phyloP scores from a whole-genome alignment of 2,329 filamentous ascomycete genomes.

The Exophiala spinifera region DNA sequence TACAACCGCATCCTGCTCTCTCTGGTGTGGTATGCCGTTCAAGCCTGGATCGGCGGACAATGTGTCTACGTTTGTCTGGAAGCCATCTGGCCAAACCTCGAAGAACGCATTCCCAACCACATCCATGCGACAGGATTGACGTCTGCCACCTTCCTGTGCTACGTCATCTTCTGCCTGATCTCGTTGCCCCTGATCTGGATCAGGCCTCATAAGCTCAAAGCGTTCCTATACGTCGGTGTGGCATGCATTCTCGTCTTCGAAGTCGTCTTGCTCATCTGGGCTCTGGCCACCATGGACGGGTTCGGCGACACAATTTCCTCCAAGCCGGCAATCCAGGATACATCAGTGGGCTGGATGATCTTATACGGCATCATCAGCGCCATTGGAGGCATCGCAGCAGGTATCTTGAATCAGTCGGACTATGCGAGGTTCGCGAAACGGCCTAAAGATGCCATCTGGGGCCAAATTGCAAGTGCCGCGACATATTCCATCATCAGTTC shows the following conservation, averaged over 20 bases:
- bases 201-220: slow-evolving; percentile 43
- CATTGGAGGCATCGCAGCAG: slow-evolving; percentile 46
- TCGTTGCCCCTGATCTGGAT: slow-evolving; percentile 47
- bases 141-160: slow-evolving; percentile 44
- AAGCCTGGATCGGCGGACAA: slow-evolving; percentile 43
- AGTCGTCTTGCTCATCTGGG: slow-evolving; percentile 37
- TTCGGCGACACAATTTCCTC: slow-evolving; percentile 27
- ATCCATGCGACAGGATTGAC: slow-evolving; percentile 36
- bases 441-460: slow-evolving; percentile 43
- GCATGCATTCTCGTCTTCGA: slow-evolving; percentile 42
- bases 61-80: slow-evolving; percentile 48
- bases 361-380: slow-evolving; percentile 39
- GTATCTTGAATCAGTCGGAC: slow-evolving; percentile 47
- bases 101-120: slow-evolving; percentile 42
- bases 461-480: slow-evolving; percentile 38
- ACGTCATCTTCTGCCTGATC: slow-evolving; percentile 46
- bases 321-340: slow-evolving; percentile 15
- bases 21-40: slow-evolving; percentile 59
- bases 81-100: slow-evolving; percentile 46
- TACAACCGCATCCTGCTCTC: slow-evolving; percentile 78
- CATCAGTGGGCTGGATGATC: slow-evolving; percentile 19
- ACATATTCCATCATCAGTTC: slow-evolving; percentile 41
- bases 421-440: slow-evolving; percentile 43
- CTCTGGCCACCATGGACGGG: slow-evolving; percentile 36
- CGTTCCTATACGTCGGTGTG: slow-evolving; percentile 44